Conservation (phyloP, 345 rosid species). For the Salix koriyanagi region DNA sequence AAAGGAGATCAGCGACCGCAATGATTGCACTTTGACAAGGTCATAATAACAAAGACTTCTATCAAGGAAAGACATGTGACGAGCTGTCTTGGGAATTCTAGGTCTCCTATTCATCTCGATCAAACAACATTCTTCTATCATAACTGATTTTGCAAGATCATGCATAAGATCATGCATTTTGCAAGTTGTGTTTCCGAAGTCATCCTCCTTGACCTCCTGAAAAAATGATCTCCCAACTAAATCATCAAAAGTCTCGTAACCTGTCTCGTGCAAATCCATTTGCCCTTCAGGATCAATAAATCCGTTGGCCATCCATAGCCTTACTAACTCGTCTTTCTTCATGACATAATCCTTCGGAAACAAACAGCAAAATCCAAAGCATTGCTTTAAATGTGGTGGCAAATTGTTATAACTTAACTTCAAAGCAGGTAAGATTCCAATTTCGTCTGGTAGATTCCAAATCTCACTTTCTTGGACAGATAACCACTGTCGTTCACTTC, state of each 20-base stretch:
- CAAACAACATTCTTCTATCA: not conserved
- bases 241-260: slow-evolving; percentile 13
- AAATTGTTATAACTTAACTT: slow-evolving; percentile 6
- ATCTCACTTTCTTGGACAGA: too few species aligned
- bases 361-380: slow-evolving; percentile 1
- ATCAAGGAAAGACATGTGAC: not conserved
- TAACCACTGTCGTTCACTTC: not conserved
- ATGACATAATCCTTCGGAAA: not conserved
- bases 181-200: not conserved
- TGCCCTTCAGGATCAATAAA: not conserved
- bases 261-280: slow-evolving; percentile 6
- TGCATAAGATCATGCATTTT: slow-evolving; percentile 17
- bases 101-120: not conserved
- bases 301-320: slow-evolving; percentile 30
- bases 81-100: not conserved
- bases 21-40: not conserved
- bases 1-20: not conserved
- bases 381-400: not conserved
- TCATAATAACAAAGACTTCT: not conserved
- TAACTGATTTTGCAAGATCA: slow-evolving; percentile 12
- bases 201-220: not conserved
- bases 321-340: not conserved
- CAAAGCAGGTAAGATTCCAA: not conserved
- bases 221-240: slow-evolving; percentile 20
- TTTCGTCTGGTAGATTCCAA: not conserved